Base-by-base conservation (phyloP, 306 rosid species). In the Psophocarpus tetragonolobus region DNA sequence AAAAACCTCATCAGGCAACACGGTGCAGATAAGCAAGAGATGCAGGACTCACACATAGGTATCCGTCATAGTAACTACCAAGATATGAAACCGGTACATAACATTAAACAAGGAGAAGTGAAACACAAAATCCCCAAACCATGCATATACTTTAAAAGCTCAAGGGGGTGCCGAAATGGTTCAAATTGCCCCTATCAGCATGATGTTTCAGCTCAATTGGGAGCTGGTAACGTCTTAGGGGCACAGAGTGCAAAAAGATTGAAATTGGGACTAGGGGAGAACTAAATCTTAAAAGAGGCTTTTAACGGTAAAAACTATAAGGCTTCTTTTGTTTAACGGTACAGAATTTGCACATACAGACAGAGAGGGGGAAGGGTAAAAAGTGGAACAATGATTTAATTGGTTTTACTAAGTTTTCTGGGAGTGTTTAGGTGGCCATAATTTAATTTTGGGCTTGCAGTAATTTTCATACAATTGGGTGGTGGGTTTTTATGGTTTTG, bases 81-180 rank as follows among this genome's bases (percentile, higher is more conserved):
- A 63, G 87, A 89, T 58, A 3, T 76, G 81, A 88, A 82, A 61
- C 45, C 62, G 87, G 86, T 72, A 65, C 79, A 47, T 39, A 79
- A 82, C 65, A 36, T 58, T 54, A 88, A 83, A 30, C 82, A 50
- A 17, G 88, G 71, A 18, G 87, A 85, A 61, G 63, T 45, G 85
- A 88, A 74, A 73, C 36, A n/a, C 57, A 91, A 77, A 90, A 84
- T 23, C 41, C 58, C 47, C 57, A 91, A 81, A 87, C 87, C 82
- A 4, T 91, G 98, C 89, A 65, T 77, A 15, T 94, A 73, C 81
- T 94, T 86, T 77, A 89, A 87, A 8, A 80, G 86, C 78, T 15
- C 84, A 7, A 90, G 74, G 41, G 98, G 98, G 8, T 94, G 97
- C 68, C 76, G 92, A 60, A 87, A 90, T 24, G 98, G 97, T 41